Base-by-base conservation (phyloP, 805 yeast species). In the Schizosaccharomyces lindneri region DNA sequence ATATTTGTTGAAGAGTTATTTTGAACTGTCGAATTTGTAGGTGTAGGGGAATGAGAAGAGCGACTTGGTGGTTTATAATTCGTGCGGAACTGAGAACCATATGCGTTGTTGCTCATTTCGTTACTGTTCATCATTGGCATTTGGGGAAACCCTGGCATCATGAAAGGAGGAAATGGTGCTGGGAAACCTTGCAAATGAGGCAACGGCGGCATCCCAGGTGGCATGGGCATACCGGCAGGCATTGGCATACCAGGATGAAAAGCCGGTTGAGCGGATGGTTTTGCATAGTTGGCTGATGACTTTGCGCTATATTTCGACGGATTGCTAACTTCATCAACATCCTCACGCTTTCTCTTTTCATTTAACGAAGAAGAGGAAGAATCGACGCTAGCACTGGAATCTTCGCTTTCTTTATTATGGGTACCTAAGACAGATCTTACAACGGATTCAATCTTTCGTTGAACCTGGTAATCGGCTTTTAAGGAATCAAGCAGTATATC, bases 401-500 rank as follows among this genome's bases (percentile, higher is more conserved):
- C 36, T 19, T 24, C 17, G n/a, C 36, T 29, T 17, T 51, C 27
- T 51, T 51, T 51, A 29, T 29, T 29, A 51, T 51, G 21, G 15
- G 31, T 17, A 51, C 32, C 57, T 7, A 51, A n/a, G 11, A 51
- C 36, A 24, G 57, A 51, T 51, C 27, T 51, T 4, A 51, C 57
- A 29, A 29, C 57, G 7, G 57, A 21, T 17, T 51, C 57, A 2
- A 51, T 51, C 15, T 51, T 29, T 29, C 36, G 19, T 17, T 29
- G 57, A 17, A 17, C 36, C 3, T 29, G 57, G 57, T 24, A 51
- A 51, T 51, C 57, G 17, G 57, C 31, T 21, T 51, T 51, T 7
- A 51, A 9, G 7, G 57, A 24, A 51, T 90, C 98, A 60, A 90
- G 75, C 64, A 81, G 81, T 0, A 86, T 76, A 63, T 88, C 96